Percentiles rank a stretch among this genome's conserved stretches.
Conservation (phyloP, 495 filamentous ascomycete species). For the Trichoderma erinaceum region DNA sequence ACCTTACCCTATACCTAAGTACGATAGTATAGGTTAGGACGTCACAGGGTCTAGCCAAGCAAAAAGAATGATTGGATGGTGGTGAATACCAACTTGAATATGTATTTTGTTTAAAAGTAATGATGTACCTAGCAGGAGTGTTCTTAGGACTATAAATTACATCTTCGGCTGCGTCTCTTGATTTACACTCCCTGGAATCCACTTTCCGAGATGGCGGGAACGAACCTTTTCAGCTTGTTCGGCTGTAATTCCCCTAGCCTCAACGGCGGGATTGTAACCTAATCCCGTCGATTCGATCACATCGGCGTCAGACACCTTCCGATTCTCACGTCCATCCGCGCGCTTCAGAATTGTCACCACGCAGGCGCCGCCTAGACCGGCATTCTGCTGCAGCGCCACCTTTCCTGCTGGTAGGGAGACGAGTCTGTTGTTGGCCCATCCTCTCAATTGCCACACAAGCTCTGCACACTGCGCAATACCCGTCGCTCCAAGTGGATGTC, state of each 20-base stretch:
- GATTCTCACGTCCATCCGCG: conserved; percentile 66
- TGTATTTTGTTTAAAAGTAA: no score
- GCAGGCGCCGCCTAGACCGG: conserved; percentile 85
- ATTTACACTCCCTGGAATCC: no score
- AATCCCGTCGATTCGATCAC: conserved; percentile 60
- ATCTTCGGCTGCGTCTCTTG: no score
- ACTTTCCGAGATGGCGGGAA: no score
- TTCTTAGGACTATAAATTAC: no score
- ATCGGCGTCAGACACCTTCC: conserved; percentile 47
- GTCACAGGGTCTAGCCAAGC: no score
- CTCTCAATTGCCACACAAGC: conserved; percentile 90
- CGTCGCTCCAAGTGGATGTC: conserved; percentile 88
- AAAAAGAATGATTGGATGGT: no score
- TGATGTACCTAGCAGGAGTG: no score
- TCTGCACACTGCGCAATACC: conserved; percentile 94
- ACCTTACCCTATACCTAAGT: no score
- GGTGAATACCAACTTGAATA: no score
- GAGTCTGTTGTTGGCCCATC: conserved; percentile 97
- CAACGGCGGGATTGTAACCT: conserved; percentile 90
- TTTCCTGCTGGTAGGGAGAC: conserved; percentile 56
- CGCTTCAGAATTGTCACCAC: conserved; percentile 88
- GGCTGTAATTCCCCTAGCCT: conserved; percentile 76
- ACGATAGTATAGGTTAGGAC: no score
- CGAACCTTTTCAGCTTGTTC: conserved; percentile 66
- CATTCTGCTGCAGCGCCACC: conserved; percentile 84